A percentile compares a stretch with the other conserved stretches of the same genome.
Conservation (phyloP, 2,329 filamentous ascomycete species). For the Calonectria crousiana region DNA sequence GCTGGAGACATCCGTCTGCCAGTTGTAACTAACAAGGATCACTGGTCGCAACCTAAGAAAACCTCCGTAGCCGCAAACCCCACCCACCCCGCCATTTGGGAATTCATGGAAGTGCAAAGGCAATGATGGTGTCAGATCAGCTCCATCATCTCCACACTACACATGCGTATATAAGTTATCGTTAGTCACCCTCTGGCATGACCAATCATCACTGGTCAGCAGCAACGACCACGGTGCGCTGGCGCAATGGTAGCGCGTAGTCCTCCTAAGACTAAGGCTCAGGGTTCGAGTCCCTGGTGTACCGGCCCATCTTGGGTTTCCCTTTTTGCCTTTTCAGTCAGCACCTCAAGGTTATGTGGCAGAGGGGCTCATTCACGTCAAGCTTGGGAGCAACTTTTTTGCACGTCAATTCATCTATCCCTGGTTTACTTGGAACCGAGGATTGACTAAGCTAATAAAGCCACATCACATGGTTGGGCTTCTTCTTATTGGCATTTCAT, state of each 20-base stretch:
- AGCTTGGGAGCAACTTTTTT: background rate
- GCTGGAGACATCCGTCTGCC: background rate
- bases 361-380: background rate
- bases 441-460: background rate
- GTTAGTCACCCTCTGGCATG: background rate
- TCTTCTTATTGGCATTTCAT: background rate
- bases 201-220: conserved; percentile 34
- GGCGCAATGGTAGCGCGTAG: conserved; percentile 55
- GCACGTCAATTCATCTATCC: background rate
- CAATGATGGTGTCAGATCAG: background rate
- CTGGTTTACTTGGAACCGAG: no score
- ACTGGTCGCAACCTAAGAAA: background rate
- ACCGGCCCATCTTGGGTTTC: conserved; percentile 33
- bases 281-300: conserved; percentile 56
- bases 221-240: conserved; percentile 42
- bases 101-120: background rate
- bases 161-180: conserved; percentile 16
- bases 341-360: no score
- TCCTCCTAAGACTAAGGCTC: conserved; percentile 56
- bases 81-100: background rate
- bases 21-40: background rate
- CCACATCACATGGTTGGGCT: background rate
- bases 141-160: background rate
- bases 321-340: conserved; percentile 18
- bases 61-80: background rate